Percentiles rank a stretch among this genome's conserved stretches.
phyloP scores from a whole-genome alignment of 345 rosid species.

The Bretschneidera sinensis region DNA sequence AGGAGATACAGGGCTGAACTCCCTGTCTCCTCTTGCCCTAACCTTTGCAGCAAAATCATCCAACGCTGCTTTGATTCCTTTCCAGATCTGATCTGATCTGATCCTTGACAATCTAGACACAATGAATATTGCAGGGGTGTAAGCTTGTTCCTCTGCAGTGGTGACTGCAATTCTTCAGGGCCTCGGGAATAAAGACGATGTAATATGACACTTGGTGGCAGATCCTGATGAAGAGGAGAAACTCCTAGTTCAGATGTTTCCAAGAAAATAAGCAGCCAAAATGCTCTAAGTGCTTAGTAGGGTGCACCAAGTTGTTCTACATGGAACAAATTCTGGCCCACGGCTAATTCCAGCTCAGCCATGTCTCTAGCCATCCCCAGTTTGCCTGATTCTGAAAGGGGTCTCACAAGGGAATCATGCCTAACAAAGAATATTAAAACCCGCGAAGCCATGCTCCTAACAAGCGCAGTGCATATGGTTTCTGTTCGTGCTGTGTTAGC shows the following conservation, averaged over 20 bases:
- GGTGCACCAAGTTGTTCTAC: slow-evolving; percentile 99
- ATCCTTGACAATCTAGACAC: slow-evolving; percentile 92
- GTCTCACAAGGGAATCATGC: slow-evolving; percentile 92
- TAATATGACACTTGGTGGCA: slow-evolving; percentile 81
- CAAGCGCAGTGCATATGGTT: slow-evolving; percentile 87
- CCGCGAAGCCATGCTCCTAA: slow-evolving; percentile 83
- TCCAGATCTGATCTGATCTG: slow-evolving; percentile 99
- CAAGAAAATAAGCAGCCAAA: slow-evolving; percentile 84
- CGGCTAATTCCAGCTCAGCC: slow-evolving; percentile 98
- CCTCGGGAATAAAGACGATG: slow-evolving; percentile 95
- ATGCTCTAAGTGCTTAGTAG: slow-evolving; percentile 91
- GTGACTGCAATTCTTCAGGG: slow-evolving; percentile 84
- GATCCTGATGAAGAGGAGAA: slow-evolving; percentile 85
- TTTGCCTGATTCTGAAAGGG: slow-evolving; percentile 95
- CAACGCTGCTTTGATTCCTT: slow-evolving; percentile 86
- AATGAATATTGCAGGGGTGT: slow-evolving; percentile 77
- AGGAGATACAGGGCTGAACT: slow-evolving; percentile 92
- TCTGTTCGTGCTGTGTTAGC: slow-evolving; percentile 54
- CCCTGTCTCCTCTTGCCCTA: slow-evolving; percentile 90
- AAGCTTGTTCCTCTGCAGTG: slow-evolving; percentile 81
- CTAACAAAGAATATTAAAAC: slow-evolving; percentile 84
- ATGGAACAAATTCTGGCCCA: slow-evolving; percentile 89
- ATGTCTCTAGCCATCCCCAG: slow-evolving; percentile 96
- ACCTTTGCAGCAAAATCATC: slow-evolving; percentile 86
- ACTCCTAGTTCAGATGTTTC: slow-evolving; percentile 79